Base-by-base conservation (phyloP, 179 eudicot genomes). In the Patellifolia procumbens region DNA sequence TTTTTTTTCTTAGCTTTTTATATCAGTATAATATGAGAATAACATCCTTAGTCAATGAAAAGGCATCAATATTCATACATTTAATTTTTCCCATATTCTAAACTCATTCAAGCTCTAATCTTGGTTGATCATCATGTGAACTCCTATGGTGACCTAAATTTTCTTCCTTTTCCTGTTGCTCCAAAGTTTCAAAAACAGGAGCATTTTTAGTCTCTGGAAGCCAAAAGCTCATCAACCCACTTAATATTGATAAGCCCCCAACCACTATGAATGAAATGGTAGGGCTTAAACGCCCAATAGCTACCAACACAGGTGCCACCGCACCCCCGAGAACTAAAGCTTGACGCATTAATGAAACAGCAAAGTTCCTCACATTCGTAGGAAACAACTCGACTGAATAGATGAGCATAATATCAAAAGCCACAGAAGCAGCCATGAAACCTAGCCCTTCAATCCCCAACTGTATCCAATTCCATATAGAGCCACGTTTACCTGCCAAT, bases 381-480 rank as follows among this genome's bases (percentile, higher is more conserved):
- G 93, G 90, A 48, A 89, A 88, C 76, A 89, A 78, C 77, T 89
- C 91, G 31, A 89, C 80, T 26, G 80, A 70, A 67, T 85, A 88
- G 0, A 86, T 81, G 66, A 80, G 85, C 53, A 86, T 26, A 19
- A 88, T 79, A 32, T 82, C 85, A 29, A 81, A 88, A 0, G 88
- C 88, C 48, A 83, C 81, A 0, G 86, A 87, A 13, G 87, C 83
- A 3, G 86, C 77, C 84, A 86, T 79, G 69, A 84, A 89, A 28
- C 86, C 87, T 0, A 86, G 1, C 1, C 81, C 84, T 74, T 87
- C 89, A 8, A 86, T 45, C 17, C 26, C 78, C 13, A 87, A 51
- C 29, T 89, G 92, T 24, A 77, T 34, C 82, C 85, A 81, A 42
- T 79, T 80, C 0, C 82, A 82, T 19, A 60, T 43, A 4, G 45